phyloP scores from a whole-genome alignment of 1,284 basidiomycete genomes.

The Boletus mariae region DNA sequence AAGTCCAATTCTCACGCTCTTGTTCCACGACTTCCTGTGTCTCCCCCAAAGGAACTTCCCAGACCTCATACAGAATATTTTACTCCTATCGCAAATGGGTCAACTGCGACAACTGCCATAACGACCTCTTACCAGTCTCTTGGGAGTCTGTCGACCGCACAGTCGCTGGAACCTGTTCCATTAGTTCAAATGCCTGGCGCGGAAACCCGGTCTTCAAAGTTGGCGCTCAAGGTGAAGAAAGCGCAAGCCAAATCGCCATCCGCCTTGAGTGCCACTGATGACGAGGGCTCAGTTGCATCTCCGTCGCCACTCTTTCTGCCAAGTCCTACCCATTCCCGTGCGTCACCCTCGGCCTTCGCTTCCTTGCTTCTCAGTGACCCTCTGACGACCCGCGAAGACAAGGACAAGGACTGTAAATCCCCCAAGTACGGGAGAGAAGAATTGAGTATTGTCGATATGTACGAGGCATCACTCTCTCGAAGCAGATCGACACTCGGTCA shows the following conservation, averaged over 20 bases:
- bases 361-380: conserved; percentile 61
- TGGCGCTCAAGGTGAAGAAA: conserved; percentile 65
- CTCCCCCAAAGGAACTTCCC: conserved; percentile 35
- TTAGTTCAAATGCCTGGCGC: conserved; percentile 30
- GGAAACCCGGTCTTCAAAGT: conserved; percentile 52
- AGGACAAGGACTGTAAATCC: conserved; percentile 25
- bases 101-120: conserved; percentile 74
- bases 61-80: conserved; percentile 59
- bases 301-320: conserved; percentile 57
- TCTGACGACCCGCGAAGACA: conserved; percentile 40
- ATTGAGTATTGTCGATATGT: conserved; percentile 26
- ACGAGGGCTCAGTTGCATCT: conserved; percentile 32
- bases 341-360: conserved; percentile 73
- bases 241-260: conserved; percentile 41
- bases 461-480: conserved; percentile 30
- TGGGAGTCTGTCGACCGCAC: conserved; percentile 42
- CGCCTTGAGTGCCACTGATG: conserved; percentile 36
- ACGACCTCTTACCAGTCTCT: conserved; percentile 71
- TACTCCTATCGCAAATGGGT: conserved; percentile 69
- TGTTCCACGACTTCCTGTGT: conserved; percentile 36
- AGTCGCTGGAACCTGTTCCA: conserved; percentile 17
- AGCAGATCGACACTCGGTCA: conserved; percentile 30
- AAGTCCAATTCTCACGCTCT: conserved; percentile 42
- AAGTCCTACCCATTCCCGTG: conserved; percentile 51
- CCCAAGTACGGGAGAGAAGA: conserved; percentile 35